A percentile compares a stretch with the other conserved stretches of the same genome.
Conservation (phyloP, 2,329 filamentous ascomycete genomes). For the Cladosporium sp. region DNA sequence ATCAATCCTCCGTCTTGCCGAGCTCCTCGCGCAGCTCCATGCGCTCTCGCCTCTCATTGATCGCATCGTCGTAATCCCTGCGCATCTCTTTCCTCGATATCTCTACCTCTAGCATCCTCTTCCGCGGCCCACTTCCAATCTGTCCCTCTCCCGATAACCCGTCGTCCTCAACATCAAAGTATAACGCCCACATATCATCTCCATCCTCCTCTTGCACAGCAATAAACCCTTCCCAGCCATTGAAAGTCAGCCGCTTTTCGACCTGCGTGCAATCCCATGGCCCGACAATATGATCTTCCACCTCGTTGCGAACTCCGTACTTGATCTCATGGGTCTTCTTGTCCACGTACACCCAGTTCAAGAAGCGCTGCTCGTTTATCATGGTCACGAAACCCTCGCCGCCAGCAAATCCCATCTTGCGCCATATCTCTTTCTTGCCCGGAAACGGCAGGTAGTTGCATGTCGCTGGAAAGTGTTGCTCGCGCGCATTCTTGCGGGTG, state of each 20-base stretch:
- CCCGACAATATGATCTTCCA: slow-evolving; percentile 15
- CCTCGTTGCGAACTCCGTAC: slow-evolving; percentile 20
- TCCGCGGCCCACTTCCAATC: slow-evolving; percentile 20
- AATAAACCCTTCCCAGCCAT: slow-evolving; percentile 22
- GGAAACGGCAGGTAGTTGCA: slow-evolving; percentile 18
- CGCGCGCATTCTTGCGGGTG: slow-evolving; percentile 11
- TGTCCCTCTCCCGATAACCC: slow-evolving; percentile 17
- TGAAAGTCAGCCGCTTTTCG: slow-evolving; percentile 18
- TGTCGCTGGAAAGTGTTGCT: slow-evolving; percentile 16
- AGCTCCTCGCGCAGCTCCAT: slow-evolving; percentile 18
- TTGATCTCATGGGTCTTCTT: slow-evolving; percentile 19
- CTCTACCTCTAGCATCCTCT: slow-evolving; percentile 30
- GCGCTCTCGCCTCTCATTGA: slow-evolving; percentile 26
- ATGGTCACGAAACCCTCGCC: slow-evolving; percentile 25
- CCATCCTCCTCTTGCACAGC: slow-evolving; percentile 19
- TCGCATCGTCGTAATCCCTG: slow-evolving; percentile 21
- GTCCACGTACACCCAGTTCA: slow-evolving; percentile 22
- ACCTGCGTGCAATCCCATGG: slow-evolving; percentile 21
- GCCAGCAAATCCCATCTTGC: slow-evolving; percentile 19
- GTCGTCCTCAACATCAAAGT: slow-evolving; percentile 20
- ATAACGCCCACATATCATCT: slow-evolving; percentile 21
- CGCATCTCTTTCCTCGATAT: slow-evolving; percentile 29
- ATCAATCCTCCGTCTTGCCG: slow-evolving; percentile 1
- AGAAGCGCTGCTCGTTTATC: slow-evolving; percentile 16
- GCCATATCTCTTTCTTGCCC: slow-evolving; percentile 19